Base-by-base conservation (phyloP, 78 protist genomes). In the Mastigamoeba balamuthi region DNA sequence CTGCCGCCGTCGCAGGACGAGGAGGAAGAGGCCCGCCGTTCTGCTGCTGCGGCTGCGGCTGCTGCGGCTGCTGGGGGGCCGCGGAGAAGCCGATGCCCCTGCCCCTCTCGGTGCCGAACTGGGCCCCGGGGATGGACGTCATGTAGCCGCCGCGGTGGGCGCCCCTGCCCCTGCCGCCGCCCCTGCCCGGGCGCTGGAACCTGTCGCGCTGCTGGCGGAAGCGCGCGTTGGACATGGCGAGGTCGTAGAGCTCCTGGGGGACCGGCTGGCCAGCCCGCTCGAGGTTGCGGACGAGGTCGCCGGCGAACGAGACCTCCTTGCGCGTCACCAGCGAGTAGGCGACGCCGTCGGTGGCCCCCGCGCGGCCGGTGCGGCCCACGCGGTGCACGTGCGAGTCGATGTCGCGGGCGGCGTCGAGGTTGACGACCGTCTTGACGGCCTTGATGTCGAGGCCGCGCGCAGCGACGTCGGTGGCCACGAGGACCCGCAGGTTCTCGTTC, bases 321-420 rank as follows among this genome's bases (percentile, higher is more conserved):
- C 63, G 39, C 0, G 79, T 77, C 41, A 89, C 27, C 23, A 89
- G 69, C 1, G 93, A 82, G 39, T 33, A 73, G 2, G 93, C 93
- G n/a, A 23, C 30, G 40, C 93, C 93, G 41, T 74, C 73, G 40
- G 41, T 72, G n/a, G 35, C 69, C 52, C 95, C 94, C 17, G 95
- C 94, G 27, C 95, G 68, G 2, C 95, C 94, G 9, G 94, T 92
- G 39, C 95, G 76, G 23, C 95, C 95, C 40, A 92, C 77, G 3
- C 95, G 44, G 75, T 92, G 95, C 29, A 88, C 84, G 72, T 92
- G 94, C n/a, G 91, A 74, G 35, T 91, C 94, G 28, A 91, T 79
- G 38, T 85, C 78, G 27, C 80, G 0, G 27, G 95, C 88, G 0
- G 64, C 65, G 17, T 92, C 95, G 41, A 66, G 91, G 76, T 82